Evolutionary conservation across 495 filamentous ascomycete species (phyloP), one percentile per base, ranked within the genome.

Genomic region (Lasiosphaeriaceae sp.): DNA sequence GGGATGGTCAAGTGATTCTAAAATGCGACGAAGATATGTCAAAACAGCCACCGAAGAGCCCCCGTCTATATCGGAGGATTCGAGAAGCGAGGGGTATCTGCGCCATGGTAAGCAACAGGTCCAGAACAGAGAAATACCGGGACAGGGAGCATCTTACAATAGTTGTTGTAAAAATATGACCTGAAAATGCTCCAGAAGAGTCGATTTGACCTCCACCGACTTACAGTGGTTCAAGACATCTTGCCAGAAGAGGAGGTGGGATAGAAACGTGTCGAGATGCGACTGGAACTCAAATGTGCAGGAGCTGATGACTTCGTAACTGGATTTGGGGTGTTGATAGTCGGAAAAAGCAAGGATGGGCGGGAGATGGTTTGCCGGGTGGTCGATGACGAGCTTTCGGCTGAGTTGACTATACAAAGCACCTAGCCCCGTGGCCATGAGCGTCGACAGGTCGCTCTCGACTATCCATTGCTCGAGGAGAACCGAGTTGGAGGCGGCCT

Each of bases 361-460:
- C 16, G 94, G 92, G 0, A 95, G 73, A 4, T 89, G 81, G 24
- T 86, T 81, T 11, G 75, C 59, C 11, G 79, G 76, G 65, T 85
- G 79, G 53, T 84, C 80, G 53, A 86, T 83, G 39, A 85, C 81
- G 50, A 86, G 75, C 62, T 86, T 80, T 74, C 82, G 86, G 73
- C 92, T 96, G 53, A 99, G 80, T 67, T 97, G 95, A 66, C 94
- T 97, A 72, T 99, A 99, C 50, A 97, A 75, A 47, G 94, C 94
- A 26, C 95, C 95, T 29, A 99, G 72, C 8, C 95, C 94, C 11
- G 90, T 96, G 14, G 94, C 94, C 94, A 99, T 97, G 55, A 97
- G 70, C 0, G 95, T 97, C 2, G 95, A 92, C 39, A 99, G 79
- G 68, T 99, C 95, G 68, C 93, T 97, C 66, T 96, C 90, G 47